phyloP scores from a whole-genome alignment of 768 basidiomycete genomes.

The Phaffia australis region DNA sequence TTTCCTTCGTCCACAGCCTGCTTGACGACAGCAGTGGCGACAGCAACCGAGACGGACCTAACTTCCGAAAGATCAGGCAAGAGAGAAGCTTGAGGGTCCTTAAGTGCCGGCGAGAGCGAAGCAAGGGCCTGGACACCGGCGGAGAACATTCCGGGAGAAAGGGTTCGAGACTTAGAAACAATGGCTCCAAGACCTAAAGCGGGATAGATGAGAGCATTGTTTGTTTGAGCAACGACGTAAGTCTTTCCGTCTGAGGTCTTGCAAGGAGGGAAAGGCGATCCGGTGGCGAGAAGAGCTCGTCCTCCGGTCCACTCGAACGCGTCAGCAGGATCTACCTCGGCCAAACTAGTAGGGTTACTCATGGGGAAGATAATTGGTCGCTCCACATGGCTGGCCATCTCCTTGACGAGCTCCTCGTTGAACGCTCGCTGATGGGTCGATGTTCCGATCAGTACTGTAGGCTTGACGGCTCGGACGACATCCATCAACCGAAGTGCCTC shows the following conservation, averaged over 20 bases:
- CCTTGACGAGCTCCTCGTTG: constrained; percentile 40
- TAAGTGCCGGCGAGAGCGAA: constrained; percentile 59
- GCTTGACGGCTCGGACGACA: constrained; percentile 58
- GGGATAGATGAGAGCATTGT: constrained; percentile 51
- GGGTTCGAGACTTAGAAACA: constrained; percentile 50
- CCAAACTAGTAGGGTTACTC: constrained; percentile 65
- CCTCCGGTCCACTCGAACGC: constrained; percentile 69
- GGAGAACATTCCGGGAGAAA: constrained; percentile 59
- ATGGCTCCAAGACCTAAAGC: constrained; percentile 75
- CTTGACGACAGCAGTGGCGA: constrained; percentile 70
- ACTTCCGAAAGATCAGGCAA: constrained; percentile 68
- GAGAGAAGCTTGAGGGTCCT: constrained; percentile 57
- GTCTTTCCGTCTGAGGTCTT: constrained; percentile 55
- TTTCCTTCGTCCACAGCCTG: constrained; percentile 61
- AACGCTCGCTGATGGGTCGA: constrained; percentile 71
- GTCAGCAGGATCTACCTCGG: constrained; percentile 62
- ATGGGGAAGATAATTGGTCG: constrained; percentile 48
- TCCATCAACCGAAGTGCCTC: constrained; percentile 39
- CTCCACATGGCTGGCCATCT: constrained; percentile 48
- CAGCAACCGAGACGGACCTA: constrained; percentile 61
- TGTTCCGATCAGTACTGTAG: constrained; percentile 75
- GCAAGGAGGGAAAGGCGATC: constrained; percentile 68
- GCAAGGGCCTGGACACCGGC: constrained; percentile 67
- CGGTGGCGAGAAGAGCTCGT: constrained; percentile 68
- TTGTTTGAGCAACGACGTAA: constrained; percentile 38